Percentiles rank a stretch among this genome's conserved stretches.
phyloP scores from a whole-genome alignment of 2,329 filamentous ascomycete genomes.

The Bipolaris bicolor region DNA sequence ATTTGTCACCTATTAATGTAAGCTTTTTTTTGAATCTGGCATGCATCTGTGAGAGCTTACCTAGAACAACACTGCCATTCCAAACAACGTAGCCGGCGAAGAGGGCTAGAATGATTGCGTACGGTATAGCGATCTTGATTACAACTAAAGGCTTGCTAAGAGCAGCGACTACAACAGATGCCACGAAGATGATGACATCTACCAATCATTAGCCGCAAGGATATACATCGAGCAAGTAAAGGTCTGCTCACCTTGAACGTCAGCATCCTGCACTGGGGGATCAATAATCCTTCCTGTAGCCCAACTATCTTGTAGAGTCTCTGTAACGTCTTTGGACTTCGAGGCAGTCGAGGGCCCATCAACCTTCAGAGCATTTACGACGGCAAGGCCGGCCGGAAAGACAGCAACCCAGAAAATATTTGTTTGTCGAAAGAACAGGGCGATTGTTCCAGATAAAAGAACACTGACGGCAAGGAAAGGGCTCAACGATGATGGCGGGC shows the following conservation, averaged over 20 bases:
- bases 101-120: constrained; percentile 65
- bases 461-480: constrained; percentile 20
- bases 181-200: constrained; percentile 44
- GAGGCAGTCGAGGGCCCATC: constrained; percentile 5
- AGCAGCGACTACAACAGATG: constrained; percentile 69
- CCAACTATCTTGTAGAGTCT: constrained; percentile 30
- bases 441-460: constrained; percentile 65
- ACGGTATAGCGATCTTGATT: constrained; percentile 54
- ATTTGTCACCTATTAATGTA: constrained; percentile 75
- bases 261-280: constrained; percentile 29
- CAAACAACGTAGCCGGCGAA: constrained; percentile 80
- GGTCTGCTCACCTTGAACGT: constrained; percentile 27
- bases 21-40: constrained; percentile 8
- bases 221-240: no score
- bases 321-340: constrained; percentile 1
- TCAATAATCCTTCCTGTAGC: constrained; percentile 31
- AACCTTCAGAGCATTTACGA: constrained; percentile 37
- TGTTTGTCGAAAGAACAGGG: constrained; percentile 85
- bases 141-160: constrained; percentile 52
- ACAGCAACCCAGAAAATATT: constrained; percentile 95
- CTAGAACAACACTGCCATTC: constrained; percentile 92
- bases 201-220: constrained; percentile 6
- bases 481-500: constrained; percentile 15
- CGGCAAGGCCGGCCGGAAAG: constrained; percentile 67
- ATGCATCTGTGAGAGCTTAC: constrained; percentile 53